Evolutionary conservation across 257 asterid species (phyloP), one percentile per base, ranked within the genome.

Genomic region (Orobanche coerulescens): DNA sequence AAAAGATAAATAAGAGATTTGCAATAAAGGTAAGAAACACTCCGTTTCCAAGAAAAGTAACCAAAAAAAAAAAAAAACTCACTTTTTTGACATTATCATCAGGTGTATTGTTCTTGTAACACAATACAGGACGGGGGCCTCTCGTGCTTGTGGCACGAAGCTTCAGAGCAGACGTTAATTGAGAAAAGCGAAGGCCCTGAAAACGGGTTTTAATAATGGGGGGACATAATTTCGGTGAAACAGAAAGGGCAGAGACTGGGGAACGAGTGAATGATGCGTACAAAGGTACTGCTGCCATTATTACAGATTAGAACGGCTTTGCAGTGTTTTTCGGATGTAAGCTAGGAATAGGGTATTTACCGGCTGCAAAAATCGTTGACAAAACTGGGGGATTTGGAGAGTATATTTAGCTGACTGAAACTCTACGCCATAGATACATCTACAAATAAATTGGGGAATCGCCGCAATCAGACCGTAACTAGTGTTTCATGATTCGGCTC

Each of bases 51-150:
- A 1, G 4, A 25, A 49, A 28, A 22, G 48, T 2, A 28, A 1
- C 2, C 5, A 43, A 6, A 43, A 14, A 43, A 15, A 2, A 5
- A 30, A 61, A 14, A n/a, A 69, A 67, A 66, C 73, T 61, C 49
- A 82, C 90, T 4, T 82, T 80, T 68, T 68, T 66, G 42, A 25
- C 64, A 44, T 78, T 61, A 15, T 82, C 79, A 68, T 77, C 63
- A 2, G 70, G 40, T 36, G 61, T 34, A 15, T 62, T 61, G 59
- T 76, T 59, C 73, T 81, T 81, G 74, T 25, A 75, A 62, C 76
- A 77, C 65, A 75, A 66, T 18, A 79, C 37, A 12, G 71, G 40
- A 61, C 60, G 56, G 13, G 46, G 47, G 12, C 83, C 69, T 34
- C 78, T 61, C 7, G 72, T 30, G 62, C 66, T 62, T 10, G 67